Evolutionary conservation across 2,329 filamentous ascomycete species (phyloP).

Genomic region (Penicillium sp.): DNA sequence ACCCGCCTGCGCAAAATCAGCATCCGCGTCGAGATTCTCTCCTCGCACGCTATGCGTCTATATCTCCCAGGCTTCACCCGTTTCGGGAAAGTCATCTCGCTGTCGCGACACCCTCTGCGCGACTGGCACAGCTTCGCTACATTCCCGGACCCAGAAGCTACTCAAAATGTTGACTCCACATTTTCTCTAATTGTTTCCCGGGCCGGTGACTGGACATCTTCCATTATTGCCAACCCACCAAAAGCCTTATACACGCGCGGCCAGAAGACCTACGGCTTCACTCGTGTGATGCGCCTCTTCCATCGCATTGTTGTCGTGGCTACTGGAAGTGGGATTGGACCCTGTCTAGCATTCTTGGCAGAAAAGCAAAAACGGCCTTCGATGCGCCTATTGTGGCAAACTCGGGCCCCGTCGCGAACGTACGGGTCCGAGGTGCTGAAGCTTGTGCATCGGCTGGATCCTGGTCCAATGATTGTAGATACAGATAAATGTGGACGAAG

Average conservation of each 20-base stretch:
- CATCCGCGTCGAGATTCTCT: neutral
- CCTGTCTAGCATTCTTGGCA: neutral
- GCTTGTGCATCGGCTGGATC: neutral
- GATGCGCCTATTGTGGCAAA: neutral
- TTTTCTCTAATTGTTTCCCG: neutral
- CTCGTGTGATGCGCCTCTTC: neutral
- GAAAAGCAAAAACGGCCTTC: neutral
- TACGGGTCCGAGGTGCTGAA: neutral
- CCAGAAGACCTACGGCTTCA: neutral
- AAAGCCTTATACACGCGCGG: neutral
- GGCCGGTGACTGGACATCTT: neutral
- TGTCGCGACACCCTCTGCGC: constrained; percentile 63
- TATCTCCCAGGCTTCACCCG: neutral
- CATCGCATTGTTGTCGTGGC: neutral
- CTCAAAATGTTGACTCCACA: neutral
- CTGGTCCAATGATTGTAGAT: neutral
- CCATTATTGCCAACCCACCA: neutral
- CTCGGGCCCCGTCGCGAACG: neutral
- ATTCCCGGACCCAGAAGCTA: constrained; percentile 57
- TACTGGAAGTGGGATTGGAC: neutral
- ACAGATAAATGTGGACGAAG: neutral
- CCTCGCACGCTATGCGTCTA: neutral
- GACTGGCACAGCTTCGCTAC: constrained; percentile 79
- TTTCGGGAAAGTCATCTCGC: constrained; percentile 52
- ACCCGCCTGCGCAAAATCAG: neutral